A percentile compares a stretch with the other conserved stretches of the same genome.
Evolutionary conservation across 208 protist genomes (phyloP).

Genomic region (Tritrichomonas foetus): DNA sequence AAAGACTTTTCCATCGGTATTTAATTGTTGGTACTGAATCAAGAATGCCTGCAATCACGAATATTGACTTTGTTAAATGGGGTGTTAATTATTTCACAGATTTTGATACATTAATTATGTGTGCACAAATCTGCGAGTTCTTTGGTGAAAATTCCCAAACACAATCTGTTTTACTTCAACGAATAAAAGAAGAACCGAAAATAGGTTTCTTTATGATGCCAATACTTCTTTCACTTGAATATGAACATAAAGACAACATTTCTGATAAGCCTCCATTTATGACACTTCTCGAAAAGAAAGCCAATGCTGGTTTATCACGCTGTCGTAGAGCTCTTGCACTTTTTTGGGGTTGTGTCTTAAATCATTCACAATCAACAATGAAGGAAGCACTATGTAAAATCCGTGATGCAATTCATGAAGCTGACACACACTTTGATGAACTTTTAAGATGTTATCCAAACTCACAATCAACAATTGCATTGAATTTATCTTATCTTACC

Average conservation of each 20-base stretch:
- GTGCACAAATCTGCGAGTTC: background rate
- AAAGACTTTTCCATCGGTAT: background rate
- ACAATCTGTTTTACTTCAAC: background rate
- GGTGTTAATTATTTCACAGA: background rate
- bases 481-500: background rate
- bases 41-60: background rate
- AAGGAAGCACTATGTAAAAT: background rate
- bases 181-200: background rate
- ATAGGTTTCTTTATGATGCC: background rate
- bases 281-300: background rate
- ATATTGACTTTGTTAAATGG: constrained; percentile 1
- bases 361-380: background rate
- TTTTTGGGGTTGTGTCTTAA: background rate
- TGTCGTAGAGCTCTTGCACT: background rate
- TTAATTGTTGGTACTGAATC: background rate
- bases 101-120: background rate
- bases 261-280: background rate
- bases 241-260: background rate
- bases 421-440: background rate
- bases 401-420: background rate
- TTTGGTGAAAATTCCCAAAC: background rate
- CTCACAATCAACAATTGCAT: background rate
- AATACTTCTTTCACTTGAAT: background rate
- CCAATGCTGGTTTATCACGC: background rate
- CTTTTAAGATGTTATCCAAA: background rate